A percentile compares a stretch with the other conserved stretches of the same genome.
Evolutionary conservation across 805 yeast species (phyloP).

Genomic region (Kluyveromyces lactis): DNA sequence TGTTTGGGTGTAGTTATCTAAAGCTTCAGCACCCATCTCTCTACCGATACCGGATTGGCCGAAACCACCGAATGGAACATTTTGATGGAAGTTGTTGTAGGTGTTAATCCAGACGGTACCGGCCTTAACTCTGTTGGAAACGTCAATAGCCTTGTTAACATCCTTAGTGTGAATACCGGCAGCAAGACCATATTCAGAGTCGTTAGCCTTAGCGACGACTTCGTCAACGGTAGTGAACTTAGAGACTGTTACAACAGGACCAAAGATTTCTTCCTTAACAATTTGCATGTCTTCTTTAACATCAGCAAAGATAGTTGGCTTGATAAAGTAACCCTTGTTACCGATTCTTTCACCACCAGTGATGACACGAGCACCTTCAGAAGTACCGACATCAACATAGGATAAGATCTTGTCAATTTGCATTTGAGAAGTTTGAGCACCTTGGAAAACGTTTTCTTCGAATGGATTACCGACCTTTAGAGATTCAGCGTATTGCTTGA

Average conservation of each 20-base stretch:
- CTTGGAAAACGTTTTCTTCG: conserved; percentile 59
- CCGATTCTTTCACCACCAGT: conserved; percentile 78
- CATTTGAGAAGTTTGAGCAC: conserved; percentile 64
- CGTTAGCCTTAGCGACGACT: conserved; percentile 65
- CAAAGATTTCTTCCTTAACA: conserved; percentile 86
- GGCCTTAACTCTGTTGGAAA: conserved; percentile 58
- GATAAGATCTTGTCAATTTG: conserved; percentile 59
- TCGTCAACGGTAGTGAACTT: conserved; percentile 70
- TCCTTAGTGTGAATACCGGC: conserved; percentile 78
- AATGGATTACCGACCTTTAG: conserved; percentile 75
- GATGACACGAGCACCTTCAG: conserved; percentile 61
- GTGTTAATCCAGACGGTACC: conserved; percentile 84
- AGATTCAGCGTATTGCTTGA: conserved; percentile 39
- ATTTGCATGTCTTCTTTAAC: conserved; percentile 66
- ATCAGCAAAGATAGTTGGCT: conserved; percentile 83
- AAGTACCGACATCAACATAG: conserved; percentile 55
- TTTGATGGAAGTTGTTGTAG: conserved; percentile 75
- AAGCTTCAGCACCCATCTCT: conserved; percentile 83
- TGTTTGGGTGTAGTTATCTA: conserved; percentile 71
- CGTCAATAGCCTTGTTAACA: conserved; percentile 55
- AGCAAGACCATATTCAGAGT: conserved; percentile 75
- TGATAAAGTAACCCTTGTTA: conserved; percentile 59
- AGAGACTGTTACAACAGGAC: conserved; percentile 74
- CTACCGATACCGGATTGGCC: conserved; percentile 85
- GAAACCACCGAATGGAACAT: conserved; percentile 89